These are phyloP conservation scores for Tetracladium marchalianum DNA, from an alignment of 495 filamentous ascomycete species.

Conservation along the genomic window DNA sequence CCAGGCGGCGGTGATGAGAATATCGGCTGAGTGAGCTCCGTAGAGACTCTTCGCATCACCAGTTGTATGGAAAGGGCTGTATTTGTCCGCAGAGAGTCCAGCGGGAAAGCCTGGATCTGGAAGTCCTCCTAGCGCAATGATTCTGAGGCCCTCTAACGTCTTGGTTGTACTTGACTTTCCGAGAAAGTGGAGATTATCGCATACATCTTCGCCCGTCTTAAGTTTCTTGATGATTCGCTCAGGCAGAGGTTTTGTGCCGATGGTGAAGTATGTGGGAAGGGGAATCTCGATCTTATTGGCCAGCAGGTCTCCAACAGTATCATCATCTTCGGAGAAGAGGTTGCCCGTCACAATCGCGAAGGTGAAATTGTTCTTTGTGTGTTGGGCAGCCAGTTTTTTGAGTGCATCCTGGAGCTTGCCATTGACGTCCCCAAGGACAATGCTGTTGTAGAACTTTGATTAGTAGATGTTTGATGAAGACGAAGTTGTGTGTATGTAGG, in stretches of 20 bases:
- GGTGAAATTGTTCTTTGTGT: slow-evolving; percentile 75
- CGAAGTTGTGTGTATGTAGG: not conserved
- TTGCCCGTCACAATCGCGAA: slow-evolving; percentile 79
- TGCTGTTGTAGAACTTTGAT: slow-evolving; percentile 38
- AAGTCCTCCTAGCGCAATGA: slow-evolving; percentile 69
- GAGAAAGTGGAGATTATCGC: slow-evolving; percentile 77
- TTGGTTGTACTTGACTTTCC: slow-evolving; percentile 77
- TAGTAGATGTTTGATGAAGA: not conserved
- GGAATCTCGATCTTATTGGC: slow-evolving; percentile 60
- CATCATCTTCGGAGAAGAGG: slow-evolving; percentile 57
- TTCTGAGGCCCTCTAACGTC: slow-evolving; percentile 79
- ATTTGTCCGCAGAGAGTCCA: slow-evolving; percentile 49
- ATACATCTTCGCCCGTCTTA: slow-evolving; percentile 65
- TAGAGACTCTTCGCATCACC: slow-evolving; percentile 66
- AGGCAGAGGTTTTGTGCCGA: slow-evolving; percentile 63
- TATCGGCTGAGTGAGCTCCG: slow-evolving; percentile 67
- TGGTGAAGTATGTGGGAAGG: slow-evolving; percentile 77
- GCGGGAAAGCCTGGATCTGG: slow-evolving; percentile 42
- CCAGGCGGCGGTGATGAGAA: slow-evolving; percentile 81
- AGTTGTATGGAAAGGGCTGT: slow-evolving; percentile 58
- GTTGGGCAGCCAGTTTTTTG: slow-evolving; percentile 64
- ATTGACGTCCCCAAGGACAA: slow-evolving; percentile 71
- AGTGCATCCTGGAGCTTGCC: slow-evolving; percentile 66
- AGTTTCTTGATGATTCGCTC: slow-evolving; percentile 57
- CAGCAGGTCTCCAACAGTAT: slow-evolving; percentile 54